These are phyloP conservation scores for Cicer chorassanicum DNA, from an alignment of 306 rosid genomes.

Conservation along the genomic window DNA sequence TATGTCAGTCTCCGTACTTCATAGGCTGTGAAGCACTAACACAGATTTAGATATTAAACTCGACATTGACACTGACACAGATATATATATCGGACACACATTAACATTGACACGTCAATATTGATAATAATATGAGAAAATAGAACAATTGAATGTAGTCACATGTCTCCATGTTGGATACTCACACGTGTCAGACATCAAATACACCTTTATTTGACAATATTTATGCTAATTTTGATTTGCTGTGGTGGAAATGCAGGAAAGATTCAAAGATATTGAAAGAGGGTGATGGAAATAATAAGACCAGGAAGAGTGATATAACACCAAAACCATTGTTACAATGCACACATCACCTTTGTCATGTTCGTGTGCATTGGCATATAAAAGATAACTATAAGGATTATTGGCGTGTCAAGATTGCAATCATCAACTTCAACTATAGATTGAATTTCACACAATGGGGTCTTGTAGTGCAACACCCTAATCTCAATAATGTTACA, in stretches of 20 bases:
- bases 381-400: constrained; percentile 77
- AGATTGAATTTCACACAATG: constrained; percentile 75
- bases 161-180: too few relatives aligned
- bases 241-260: constrained; percentile 50
- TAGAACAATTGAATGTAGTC: too few relatives aligned
- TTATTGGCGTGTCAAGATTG: constrained; percentile 86
- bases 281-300: constrained; percentile 47
- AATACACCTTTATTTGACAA: too few relatives aligned
- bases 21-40: too few relatives aligned
- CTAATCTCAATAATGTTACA: constrained; percentile 88
- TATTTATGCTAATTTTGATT: constrained; percentile 18
- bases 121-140: too few relatives aligned
- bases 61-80: too few relatives aligned
- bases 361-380: constrained; percentile 87
- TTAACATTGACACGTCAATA: too few relatives aligned
- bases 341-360: constrained; percentile 92
- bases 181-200: too few relatives aligned
- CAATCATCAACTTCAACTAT: constrained; percentile 80
- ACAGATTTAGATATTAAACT: too few relatives aligned
- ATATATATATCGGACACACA: too few relatives aligned
- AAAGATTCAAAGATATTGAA: constrained; percentile 60
- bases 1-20: too few relatives aligned
- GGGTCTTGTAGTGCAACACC: constrained; percentile 88
- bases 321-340: constrained; percentile 72
- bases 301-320: constrained; percentile 60